A percentile compares a stretch with the other conserved stretches of the same genome.
Conservation (phyloP, 371 early-diverging fungal genomes). For the Entomophthora muscae region DNA sequence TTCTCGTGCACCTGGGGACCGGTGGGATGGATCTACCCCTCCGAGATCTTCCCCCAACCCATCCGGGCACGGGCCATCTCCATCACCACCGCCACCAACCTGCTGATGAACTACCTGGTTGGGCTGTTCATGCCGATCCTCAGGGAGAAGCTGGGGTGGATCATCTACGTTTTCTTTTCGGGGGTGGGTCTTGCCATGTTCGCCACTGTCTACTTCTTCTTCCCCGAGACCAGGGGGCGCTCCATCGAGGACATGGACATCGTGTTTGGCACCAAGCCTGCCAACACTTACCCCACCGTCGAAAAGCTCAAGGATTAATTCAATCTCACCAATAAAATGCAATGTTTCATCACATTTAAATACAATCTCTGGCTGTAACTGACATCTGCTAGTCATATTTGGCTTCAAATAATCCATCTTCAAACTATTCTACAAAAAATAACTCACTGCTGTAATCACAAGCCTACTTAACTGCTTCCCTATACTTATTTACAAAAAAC, state of each 20-base stretch:
- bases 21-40: slow-evolving; percentile 78
- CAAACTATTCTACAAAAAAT: too few relatives aligned
- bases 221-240: slow-evolving; percentile 70
- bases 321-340: neutral
- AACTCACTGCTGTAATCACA: too few relatives aligned
- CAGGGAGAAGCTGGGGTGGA: slow-evolving; percentile 16
- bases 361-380: neutral
- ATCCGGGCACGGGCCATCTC: slow-evolving; percentile 69
- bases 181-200: slow-evolving; percentile 33
- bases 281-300: neutral
- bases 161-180: slow-evolving; percentile 40
- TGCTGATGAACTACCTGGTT: slow-evolving; percentile 60
- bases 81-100: slow-evolving; percentile 76
- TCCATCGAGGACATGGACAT: slow-evolving; percentile 60
- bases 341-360: neutral
- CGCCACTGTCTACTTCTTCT: slow-evolving; percentile 37
- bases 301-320: neutral
- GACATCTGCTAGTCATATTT: neutral
- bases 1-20: slow-evolving; percentile 87
- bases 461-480: too few relatives aligned
- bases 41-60: slow-evolving; percentile 39
- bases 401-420: neutral
- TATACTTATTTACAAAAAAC: too few relatives aligned
- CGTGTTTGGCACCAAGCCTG: slow-evolving; percentile 19
- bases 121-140: slow-evolving; percentile 43